phyloP scores from a whole-genome alignment of 2,329 filamentous ascomycete species.

The Magnaporthiopsis poae region DNA sequence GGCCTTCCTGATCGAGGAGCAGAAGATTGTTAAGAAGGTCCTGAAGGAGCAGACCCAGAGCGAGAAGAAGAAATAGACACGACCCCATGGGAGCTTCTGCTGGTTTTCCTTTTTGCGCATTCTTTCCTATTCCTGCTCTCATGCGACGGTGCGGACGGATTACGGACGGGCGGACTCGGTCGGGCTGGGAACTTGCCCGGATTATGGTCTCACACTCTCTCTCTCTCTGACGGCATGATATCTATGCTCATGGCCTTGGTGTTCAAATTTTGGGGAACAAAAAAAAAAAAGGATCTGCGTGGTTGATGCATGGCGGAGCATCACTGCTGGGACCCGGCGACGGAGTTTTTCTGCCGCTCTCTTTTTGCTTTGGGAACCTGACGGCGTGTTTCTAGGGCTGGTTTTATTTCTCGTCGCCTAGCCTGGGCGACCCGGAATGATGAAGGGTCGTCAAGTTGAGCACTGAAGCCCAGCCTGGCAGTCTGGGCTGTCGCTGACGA shows the following conservation, averaged over 20 bases:
- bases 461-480: neutral
- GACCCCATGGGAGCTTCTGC: neutral
- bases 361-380: neutral
- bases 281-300: neutral
- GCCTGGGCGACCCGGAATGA: neutral
- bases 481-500: neutral
- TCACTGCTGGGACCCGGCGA: neutral
- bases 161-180: constrained; percentile 7
- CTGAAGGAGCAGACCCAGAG: constrained; percentile 90
- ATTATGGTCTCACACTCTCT: neutral
- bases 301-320: neutral
- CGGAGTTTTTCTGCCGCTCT: neutral
- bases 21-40: constrained; percentile 99
- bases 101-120: neutral
- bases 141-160: neutral
- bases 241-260: constrained; percentile 1
- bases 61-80: constrained; percentile 60
- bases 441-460: neutral
- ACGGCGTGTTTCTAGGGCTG: neutral
- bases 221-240: neutral
- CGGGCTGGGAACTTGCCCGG: neutral
- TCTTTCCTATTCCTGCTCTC: neutral
- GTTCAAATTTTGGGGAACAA: constrained; percentile 1
- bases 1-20: constrained; percentile 99
- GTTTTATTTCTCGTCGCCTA: neutral